Base-by-base conservation (phyloP, 257 asterid genomes). In the Oldenlandia corymbosa region DNA sequence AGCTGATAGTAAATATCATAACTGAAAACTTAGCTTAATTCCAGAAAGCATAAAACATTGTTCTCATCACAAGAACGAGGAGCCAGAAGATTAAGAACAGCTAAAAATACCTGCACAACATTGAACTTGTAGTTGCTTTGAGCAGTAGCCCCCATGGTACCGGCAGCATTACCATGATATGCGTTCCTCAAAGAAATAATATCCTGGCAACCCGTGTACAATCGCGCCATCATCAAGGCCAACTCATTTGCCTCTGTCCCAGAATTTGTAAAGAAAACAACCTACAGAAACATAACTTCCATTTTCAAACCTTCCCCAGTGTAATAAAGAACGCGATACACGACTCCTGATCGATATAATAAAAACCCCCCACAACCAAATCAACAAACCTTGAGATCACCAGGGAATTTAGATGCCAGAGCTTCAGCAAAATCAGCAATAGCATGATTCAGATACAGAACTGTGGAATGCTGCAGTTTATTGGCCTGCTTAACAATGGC, bases 231-330 rank as follows among this genome's bases (percentile, higher is more conserved):
- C 88, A 92, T 27, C 74, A 92, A 62, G 21, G 97, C 99, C 73
- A 89, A 78, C 75, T 92, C 99, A 50, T 92, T 92, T 6, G 97
- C 99, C 78, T 92, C 97, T 0, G 99, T 92, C 72, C 96, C 99
- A 12, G 99, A 92, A 77, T 92, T 92, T 5, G 97, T 92, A 72
- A 92, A 89, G 82, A 85, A 92, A 58, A 85, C 93, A 41, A 92
- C 97, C 96, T 92, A 23, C 31, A 54, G 55, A 54, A 62, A 55
- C 32, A 53, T 24, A 2, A 23, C n/a, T n/a, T 13, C 5, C 37
- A 41, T 31, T 30, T 39, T 34, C 46, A 51, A 62, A 24, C 43
- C 26, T 57, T 26, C 6, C 42, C 36, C 39, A 37, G n/a, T n/a
- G 43, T 1, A n/a, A 16, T 14, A 4, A 10, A 53, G 20, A 17